These are phyloP conservation scores for Clarireedia homoeocarpa DNA, from an alignment of 2,329 filamentous ascomycete species.

Conservation along the genomic window DNA sequence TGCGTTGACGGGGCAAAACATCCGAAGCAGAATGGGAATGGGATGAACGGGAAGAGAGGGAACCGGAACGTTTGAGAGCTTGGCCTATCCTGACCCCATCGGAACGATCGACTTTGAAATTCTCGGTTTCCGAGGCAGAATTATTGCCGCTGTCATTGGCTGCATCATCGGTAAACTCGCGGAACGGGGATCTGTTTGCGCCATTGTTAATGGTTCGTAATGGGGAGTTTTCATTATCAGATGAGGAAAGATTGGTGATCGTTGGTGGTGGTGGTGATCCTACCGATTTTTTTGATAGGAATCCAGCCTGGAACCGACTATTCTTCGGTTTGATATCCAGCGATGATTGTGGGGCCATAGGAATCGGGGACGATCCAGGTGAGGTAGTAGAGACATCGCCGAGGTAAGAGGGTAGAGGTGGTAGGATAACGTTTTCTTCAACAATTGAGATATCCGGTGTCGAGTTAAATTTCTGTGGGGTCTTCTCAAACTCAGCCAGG, in stretches of 20 bases:
- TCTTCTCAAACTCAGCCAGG: slow-evolving; percentile 85
- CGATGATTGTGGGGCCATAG: slow-evolving; percentile 47
- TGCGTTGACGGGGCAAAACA: slow-evolving; percentile 17
- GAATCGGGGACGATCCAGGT: slow-evolving; percentile 43
- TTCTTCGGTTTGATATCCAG: slow-evolving; percentile 56
- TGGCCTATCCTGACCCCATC: slow-evolving; percentile 27
- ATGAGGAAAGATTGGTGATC: slow-evolving; percentile 50
- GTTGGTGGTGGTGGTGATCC: slow-evolving; percentile 57
- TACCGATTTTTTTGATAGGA: slow-evolving; percentile 59
- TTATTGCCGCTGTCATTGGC: slow-evolving; percentile 32
- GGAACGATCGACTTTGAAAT: slow-evolving; percentile 21
- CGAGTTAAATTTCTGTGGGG: slow-evolving; percentile 61
- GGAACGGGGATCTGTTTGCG: slow-evolving; percentile 38
- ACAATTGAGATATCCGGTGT: slow-evolving; percentile 49
- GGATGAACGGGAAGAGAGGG: slow-evolving; percentile 20
- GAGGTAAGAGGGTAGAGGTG: slow-evolving; percentile 48
- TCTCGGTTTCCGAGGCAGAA: slow-evolving; percentile 28
- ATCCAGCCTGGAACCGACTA: slow-evolving; percentile 81
- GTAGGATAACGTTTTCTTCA: slow-evolving; percentile 35
- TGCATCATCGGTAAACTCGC: slow-evolving; percentile 27
- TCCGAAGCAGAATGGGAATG: slow-evolving; percentile 20
- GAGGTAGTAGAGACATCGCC: slow-evolving; percentile 34
- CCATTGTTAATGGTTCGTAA: slow-evolving; percentile 44
- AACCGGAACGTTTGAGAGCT: slow-evolving; percentile 27
- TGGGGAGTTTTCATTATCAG: slow-evolving; percentile 46